These are phyloP conservation scores for Knufia fluminis DNA, from an alignment of 2,329 filamentous ascomycete genomes.

Conservation along the genomic window DNA sequence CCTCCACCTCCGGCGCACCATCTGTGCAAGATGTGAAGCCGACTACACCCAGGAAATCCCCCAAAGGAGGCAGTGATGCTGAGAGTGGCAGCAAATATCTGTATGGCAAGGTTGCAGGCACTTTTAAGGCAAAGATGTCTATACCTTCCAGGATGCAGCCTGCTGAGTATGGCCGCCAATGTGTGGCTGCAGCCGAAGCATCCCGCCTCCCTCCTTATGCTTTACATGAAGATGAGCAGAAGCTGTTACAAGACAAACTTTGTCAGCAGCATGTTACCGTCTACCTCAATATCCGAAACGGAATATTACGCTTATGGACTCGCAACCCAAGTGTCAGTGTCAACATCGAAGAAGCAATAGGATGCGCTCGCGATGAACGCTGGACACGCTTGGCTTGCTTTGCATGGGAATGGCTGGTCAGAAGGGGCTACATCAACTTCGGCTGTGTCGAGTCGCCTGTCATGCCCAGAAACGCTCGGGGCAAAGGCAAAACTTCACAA, in stretches of 20 bases:
- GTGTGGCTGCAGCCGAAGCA: constrained; percentile 77
- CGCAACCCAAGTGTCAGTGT: constrained; percentile 76
- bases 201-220: constrained; percentile 84
- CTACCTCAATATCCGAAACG: constrained; percentile 93
- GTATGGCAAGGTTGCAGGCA: constrained; percentile 28
- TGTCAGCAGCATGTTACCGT: constrained; percentile 84
- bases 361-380: constrained; percentile 75
- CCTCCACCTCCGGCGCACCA: constrained; percentile 24
- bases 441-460: constrained; percentile 71
- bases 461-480: constrained; percentile 32
- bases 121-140: constrained; percentile 67
- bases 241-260: constrained; percentile 68
- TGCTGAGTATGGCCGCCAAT: constrained; percentile 80
- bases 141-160: constrained; percentile 67
- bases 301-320: constrained; percentile 82
- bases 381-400: constrained; percentile 86
- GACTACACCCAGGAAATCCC: constrained; percentile 15
- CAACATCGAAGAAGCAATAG: constrained; percentile 73
- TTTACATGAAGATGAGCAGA: constrained; percentile 75
- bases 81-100: constrained; percentile 21
- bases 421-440: constrained; percentile 92
- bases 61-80: constrained; percentile 12
- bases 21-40: constrained; percentile 21
- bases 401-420: constrained; percentile 84
- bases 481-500: constrained; percentile 38